Conservation (phyloP, 495 filamentous ascomycete genomes). For the Letharia columbiana region DNA sequence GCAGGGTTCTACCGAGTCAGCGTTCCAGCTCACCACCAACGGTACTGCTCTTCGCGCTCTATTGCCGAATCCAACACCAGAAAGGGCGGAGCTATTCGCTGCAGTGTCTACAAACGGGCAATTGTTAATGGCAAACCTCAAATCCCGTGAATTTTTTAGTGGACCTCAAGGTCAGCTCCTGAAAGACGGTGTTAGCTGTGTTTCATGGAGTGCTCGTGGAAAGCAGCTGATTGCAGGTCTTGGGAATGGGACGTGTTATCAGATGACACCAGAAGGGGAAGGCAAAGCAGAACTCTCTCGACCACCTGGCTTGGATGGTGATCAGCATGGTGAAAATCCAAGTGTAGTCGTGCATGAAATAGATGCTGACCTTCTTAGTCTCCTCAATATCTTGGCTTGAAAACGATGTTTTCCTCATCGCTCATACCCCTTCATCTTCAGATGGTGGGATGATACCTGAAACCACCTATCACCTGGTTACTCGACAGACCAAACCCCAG, state of each 20-base stretch:
- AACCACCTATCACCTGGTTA: constrained; percentile 68
- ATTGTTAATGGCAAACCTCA: constrained; percentile 74
- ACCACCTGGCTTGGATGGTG: constrained; percentile 56
- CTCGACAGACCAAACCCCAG: constrained; percentile 43
- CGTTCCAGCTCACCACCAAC: constrained; percentile 69
- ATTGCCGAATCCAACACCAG: constrained; percentile 68
- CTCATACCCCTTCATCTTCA: constrained; percentile 57
- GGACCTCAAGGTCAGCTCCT: constrained; percentile 58
- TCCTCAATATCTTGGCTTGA: constrained; percentile 85
- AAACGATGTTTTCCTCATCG: constrained; percentile 72
- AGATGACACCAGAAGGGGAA: constrained; percentile 73
- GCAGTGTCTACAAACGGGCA: constrained; percentile 72
- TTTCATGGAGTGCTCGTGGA: constrained; percentile 85
- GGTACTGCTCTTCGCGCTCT: constrained; percentile 64
- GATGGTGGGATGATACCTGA: constrained; percentile 48
- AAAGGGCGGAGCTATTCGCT: constrained; percentile 57
- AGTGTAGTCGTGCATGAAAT: background rate
- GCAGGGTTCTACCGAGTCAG: constrained; percentile 54
- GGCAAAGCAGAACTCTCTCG: constrained; percentile 70
- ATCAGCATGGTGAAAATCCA: constrained; percentile 55
- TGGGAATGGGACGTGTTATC: constrained; percentile 67
- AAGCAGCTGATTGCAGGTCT: constrained; percentile 90
- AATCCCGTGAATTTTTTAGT: constrained; percentile 49
- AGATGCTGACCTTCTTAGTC: constrained; percentile 43
- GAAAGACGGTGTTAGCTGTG: constrained; percentile 68